phyloP scores from a whole-genome alignment of 2,329 filamentous ascomycete species.

The Purpureocillium takamizusanense region DNA sequence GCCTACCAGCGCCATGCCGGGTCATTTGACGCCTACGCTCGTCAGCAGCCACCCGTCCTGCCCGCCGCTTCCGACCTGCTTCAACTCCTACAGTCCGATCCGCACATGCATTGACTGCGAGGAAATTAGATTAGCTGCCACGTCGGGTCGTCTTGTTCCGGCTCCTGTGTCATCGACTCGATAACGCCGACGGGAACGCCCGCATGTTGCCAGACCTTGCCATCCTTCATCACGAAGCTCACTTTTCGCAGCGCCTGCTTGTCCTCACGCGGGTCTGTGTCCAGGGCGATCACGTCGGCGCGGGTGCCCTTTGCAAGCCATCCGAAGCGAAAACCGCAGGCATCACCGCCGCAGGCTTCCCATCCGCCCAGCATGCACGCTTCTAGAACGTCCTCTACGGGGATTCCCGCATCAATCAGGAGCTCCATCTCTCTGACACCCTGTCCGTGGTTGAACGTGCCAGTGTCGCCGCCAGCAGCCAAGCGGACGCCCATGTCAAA shows the following conservation, averaged over 20 bases:
- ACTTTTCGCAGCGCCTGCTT: conserved; percentile 33
- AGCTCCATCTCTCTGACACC: conserved; percentile 44
- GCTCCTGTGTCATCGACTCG: neutral
- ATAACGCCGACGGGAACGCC: conserved; percentile 8
- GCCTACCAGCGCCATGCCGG: no score
- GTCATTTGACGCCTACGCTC: no score
- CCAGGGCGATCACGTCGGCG: no score
- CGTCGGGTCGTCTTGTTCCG: neutral
- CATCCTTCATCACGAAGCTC: conserved; percentile 50
- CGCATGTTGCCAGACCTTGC: conserved; percentile 34
- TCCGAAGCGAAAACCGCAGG: conserved; percentile 42
- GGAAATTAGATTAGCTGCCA: neutral
- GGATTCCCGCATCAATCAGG: conserved; percentile 40
- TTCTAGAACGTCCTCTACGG: conserved; percentile 38
- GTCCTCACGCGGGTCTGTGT: conserved; percentile 21
- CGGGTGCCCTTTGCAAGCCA: conserved; percentile 34
- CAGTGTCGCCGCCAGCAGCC: conserved; percentile 45
- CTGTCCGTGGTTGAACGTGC: conserved; percentile 42
- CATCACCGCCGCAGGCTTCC: conserved; percentile 44
- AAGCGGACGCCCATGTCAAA: conserved; percentile 37
- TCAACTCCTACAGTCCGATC: no score
- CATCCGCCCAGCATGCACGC: conserved; percentile 43
- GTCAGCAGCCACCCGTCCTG: no score
- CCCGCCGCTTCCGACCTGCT: no score
- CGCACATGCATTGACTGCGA: neutral